Base-by-base conservation (phyloP, 805 yeast genomes). In the Cyberlindnera meyerae region DNA sequence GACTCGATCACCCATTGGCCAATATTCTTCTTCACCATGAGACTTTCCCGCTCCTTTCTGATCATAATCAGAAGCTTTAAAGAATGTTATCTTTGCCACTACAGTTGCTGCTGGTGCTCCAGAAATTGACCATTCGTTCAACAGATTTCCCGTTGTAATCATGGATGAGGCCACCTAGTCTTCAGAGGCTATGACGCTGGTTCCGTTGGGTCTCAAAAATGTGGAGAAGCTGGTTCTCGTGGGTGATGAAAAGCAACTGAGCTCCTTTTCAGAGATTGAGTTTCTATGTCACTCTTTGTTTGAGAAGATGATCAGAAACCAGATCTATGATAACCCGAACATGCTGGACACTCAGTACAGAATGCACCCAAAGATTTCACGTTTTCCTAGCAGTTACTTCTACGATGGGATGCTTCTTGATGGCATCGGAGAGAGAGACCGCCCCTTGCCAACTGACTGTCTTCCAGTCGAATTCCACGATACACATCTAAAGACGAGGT, bases 101-200 rank as follows among this genome's bases (percentile, higher is more conserved):
- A 77, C 83, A 2, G 84, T 79, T 27, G 79, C 78, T 26, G 80
- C 85, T 8, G 87, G 86, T 36, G 83, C 83, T 2, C 69, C 74
- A 28, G 76, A 73, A 47, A 59, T 82, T 46, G 79, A 77, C 47
- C 63, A 71, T 11, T n/a, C n/a, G n/a, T 61, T 79, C 8, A 63
- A 66, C 25, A 86, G 86, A 1, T 77, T 78, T 3, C 82, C 82
- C 0, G 80, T 75, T 11, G 82, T 82, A 5, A 79, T 82, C 22
- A 77, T 82, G 82, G 89, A 82, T 62, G 89, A 82, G 60, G 73
- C 85, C 4, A 81, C 88, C 0, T 88, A 81, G 48, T 78, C 88
- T 0, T 76, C 86, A 0, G 90, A 82, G 46, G 82, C 87, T 6
- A 66, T 77, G 1, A 76, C 86, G 0, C 63, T 82, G 44, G 82